These are phyloP conservation scores for Cucurbita pepo DNA, from an alignment of 306 rosid species.

Conservation along the genomic window DNA sequence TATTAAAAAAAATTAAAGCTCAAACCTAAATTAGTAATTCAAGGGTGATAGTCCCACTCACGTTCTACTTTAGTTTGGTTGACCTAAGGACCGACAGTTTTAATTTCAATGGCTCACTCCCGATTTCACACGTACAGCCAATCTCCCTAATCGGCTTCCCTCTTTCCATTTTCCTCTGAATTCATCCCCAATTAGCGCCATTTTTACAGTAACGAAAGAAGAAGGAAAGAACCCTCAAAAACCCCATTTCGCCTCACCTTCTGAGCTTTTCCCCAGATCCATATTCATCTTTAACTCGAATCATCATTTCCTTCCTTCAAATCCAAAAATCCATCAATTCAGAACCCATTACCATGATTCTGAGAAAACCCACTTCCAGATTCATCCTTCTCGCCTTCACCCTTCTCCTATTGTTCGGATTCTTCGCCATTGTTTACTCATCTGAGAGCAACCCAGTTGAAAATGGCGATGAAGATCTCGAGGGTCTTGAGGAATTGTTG, in stretches of 20 bases:
- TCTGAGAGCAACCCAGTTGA: constrained; percentile 23
- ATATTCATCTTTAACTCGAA: background rate
- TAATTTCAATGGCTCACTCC: background rate
- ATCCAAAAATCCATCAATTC: background rate
- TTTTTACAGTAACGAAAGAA: background rate
- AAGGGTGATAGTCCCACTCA: background rate
- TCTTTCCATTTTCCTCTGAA: background rate
- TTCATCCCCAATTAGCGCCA: background rate
- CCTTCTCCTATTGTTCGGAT: constrained; percentile 30
- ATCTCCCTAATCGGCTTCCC: background rate
- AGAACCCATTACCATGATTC: background rate
- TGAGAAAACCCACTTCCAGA: constrained; percentile 30
- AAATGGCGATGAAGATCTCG: constrained; percentile 37
- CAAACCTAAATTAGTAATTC: too few species aligned
- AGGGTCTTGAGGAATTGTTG: constrained; percentile 44
- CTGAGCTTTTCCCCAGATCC: background rate
- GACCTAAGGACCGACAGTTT: background rate
- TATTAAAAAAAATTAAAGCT: too few species aligned
- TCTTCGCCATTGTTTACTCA: constrained; percentile 17
- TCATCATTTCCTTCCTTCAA: background rate
- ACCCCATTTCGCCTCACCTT: background rate
- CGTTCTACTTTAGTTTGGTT: background rate
- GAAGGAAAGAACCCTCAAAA: background rate
- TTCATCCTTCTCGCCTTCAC: constrained; percentile 27
- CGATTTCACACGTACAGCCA: background rate